Evolutionary conservation across 331 rosid species (phyloP), one percentile per base, ranked within the genome.

Genomic region (Malus hybrid): DNA sequence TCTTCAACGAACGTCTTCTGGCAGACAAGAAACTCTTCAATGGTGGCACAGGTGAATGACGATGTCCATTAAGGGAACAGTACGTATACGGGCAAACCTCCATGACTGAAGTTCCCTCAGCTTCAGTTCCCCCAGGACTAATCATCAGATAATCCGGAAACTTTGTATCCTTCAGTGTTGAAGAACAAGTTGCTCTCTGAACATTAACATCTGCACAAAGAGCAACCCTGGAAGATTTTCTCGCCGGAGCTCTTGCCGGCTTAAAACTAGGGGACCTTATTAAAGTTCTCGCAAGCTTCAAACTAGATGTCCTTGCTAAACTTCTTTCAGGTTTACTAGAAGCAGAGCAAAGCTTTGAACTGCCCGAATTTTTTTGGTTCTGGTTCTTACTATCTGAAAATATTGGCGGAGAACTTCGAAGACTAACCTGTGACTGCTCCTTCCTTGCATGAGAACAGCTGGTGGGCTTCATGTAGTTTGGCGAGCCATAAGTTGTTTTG

Each of bases 381-480:
- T 67, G 60, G 74, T 24, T 86, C 83, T 80, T 86, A 60, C 56
- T 36, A 77, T 73, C 91, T 15, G 78, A 59, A 79, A 18, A 9
- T 50, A 68, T 19, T 33, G 82, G 52, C 68, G 81, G 86, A 75
- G 85, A 48, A 76, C 77, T 86, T 39, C 66, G 72, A 76, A 75
- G 71, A 80, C 88, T 86, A 55, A 79, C 90, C 74, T 71, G 88
- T 46, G 86, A 85, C 67, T 81, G 86, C 59, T 90, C 96, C 80
- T 89, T 90, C 82, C 90, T 94, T 29, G 97, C 91, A 74, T 86
- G 86, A 36, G 88, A 90, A 75, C 97, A 90, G 82, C 88, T 86
- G 68, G 97, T 94, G 18, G 97, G 85, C 76, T 94, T 94, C 97
- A 94, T 94, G 83, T 92, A 92, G 83, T 90, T 90, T 10, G 97